phyloP scores from a whole-genome alignment of 495 filamentous ascomycete species.

The Xylaria bambusicola region DNA sequence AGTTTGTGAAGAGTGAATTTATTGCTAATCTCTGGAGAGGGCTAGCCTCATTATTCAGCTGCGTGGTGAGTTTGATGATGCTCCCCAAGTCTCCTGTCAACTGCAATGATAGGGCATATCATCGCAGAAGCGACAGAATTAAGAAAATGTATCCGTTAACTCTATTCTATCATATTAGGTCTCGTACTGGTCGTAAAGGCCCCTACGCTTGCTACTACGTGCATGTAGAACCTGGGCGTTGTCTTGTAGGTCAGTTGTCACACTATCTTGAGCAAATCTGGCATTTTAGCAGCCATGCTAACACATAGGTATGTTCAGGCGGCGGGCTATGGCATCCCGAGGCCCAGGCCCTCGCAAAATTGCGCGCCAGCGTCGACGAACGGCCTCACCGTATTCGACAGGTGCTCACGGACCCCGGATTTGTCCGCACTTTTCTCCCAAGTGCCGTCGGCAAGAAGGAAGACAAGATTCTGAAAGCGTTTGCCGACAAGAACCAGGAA shows the following conservation, averaged over 20 bases:
- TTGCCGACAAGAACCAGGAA: conserved; percentile 65
- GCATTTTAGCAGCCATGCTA: too few relatives aligned
- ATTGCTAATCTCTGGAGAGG: neutral
- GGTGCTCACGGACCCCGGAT: conserved; percentile 57
- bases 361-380: conserved; percentile 74
- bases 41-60: conserved; percentile 73
- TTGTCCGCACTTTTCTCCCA: conserved; percentile 66
- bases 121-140: too few relatives aligned
- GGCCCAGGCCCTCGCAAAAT: conserved; percentile 54
- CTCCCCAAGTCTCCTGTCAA: too few relatives aligned
- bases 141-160: neutral
- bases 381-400: conserved; percentile 65
- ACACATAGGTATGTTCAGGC: conserved; percentile 35
- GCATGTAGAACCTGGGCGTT: conserved; percentile 44
- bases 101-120: too few relatives aligned
- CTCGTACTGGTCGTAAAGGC: conserved; percentile 80
- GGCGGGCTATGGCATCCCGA: conserved; percentile 81
- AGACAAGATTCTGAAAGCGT: conserved; percentile 62
- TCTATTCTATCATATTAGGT: conserved; percentile 39
- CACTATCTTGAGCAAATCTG: too few relatives aligned
- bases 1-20: neutral
- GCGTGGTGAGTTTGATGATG: conserved; percentile 65
- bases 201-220: conserved; percentile 83
- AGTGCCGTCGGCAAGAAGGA: conserved; percentile 49
- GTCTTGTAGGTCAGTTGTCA: conserved; percentile 43